Percentiles rank a stretch among this genome's conserved stretches.
These are phyloP conservation scores for Trichoderma virens DNA, from an alignment of 495 filamentous ascomycete genomes.

Conservation along the genomic window DNA sequence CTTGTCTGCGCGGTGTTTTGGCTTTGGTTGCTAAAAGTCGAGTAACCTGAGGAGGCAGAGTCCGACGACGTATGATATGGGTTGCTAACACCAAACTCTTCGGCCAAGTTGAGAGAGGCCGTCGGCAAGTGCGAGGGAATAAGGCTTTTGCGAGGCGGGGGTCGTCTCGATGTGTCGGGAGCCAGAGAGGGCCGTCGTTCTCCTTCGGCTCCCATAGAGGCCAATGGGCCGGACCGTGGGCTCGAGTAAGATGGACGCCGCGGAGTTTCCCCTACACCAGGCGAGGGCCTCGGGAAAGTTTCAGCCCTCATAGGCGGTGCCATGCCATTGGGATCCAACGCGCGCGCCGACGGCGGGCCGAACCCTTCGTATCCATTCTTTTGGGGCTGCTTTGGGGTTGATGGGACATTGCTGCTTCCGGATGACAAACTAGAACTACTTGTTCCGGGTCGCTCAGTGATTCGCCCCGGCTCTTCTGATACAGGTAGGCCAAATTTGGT, in stretches of 20 bases:
- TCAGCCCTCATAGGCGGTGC: slow-evolving; percentile 37
- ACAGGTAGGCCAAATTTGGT: slow-evolving; percentile 2
- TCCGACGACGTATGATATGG: slow-evolving; percentile 56
- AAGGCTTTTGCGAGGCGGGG: slow-evolving; percentile 40
- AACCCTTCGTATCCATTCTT: slow-evolving; percentile 46
- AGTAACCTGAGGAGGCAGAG: slow-evolving; percentile 64
- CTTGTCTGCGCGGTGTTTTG: slow-evolving; percentile 69
- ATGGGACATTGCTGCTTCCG: slow-evolving; percentile 21
- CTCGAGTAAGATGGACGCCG: slow-evolving; percentile 21
- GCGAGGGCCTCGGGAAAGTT: slow-evolving; percentile 43
- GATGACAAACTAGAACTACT: slow-evolving; percentile 35
- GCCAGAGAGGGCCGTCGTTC: slow-evolving; percentile 37
- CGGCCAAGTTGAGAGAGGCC: slow-evolving; percentile 38
- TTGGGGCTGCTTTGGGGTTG: slow-evolving; percentile 30
- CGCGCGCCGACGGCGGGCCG: slow-evolving; percentile 30
- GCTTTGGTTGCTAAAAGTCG: slow-evolving; percentile 52
- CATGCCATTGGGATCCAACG: slow-evolving; percentile 22
- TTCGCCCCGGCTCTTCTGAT: background rate
- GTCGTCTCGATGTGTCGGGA: slow-evolving; percentile 39
- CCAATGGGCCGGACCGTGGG: slow-evolving; percentile 38
- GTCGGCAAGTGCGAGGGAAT: slow-evolving; percentile 20
- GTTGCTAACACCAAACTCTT: slow-evolving; percentile 44
- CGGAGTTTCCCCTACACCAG: background rate
- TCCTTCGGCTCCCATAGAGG: slow-evolving; percentile 34
- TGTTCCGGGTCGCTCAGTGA: slow-evolving; percentile 27